phyloP scores from a whole-genome alignment of 495 filamentous ascomycete species.

The Trypethelium eluteriae region DNA sequence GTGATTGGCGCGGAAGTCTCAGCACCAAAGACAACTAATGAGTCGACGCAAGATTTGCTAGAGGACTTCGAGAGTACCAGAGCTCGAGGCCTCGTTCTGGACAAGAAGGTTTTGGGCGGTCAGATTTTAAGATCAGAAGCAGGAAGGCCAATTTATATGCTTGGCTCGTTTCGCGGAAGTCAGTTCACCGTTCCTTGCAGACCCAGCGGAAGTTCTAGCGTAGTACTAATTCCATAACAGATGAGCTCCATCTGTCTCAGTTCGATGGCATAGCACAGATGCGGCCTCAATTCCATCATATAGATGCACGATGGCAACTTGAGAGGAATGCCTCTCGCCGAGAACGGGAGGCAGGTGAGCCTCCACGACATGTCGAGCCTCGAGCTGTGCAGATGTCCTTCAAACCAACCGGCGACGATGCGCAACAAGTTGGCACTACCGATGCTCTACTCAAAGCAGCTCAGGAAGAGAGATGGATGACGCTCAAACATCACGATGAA shows the following conservation, averaged over 20 bases:
- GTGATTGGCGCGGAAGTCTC: background rate
- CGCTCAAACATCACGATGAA: constrained; percentile 59
- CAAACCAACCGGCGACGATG: constrained; percentile 53
- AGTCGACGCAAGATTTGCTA: constrained; percentile 35
- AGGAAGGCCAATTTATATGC: constrained; percentile 60
- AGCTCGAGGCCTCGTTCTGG: constrained; percentile 45
- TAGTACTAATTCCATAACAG: constrained; percentile 33
- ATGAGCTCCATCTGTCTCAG: constrained; percentile 60
- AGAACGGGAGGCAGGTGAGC: constrained; percentile 38
- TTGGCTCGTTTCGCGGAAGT: constrained; percentile 62
- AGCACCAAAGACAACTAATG: background rate
- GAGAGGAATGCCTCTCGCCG: constrained; percentile 29
- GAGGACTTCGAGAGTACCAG: constrained; percentile 44
- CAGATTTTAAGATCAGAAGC: constrained; percentile 47
- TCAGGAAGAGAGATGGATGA: constrained; percentile 62
- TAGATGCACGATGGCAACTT: constrained; percentile 58
- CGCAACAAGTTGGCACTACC: constrained; percentile 22
- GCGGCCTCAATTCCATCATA: constrained; percentile 65
- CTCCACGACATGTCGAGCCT: constrained; percentile 45
- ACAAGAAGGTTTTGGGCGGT: constrained; percentile 58
- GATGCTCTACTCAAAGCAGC: constrained; percentile 36
- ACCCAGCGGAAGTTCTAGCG: background rate
- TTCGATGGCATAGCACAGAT: constrained; percentile 64
- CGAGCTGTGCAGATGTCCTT: constrained; percentile 60
- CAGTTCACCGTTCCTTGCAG: constrained; percentile 24